Evolutionary conservation across 1,139 yeast genomes (phyloP), one percentile per base, ranked within the genome.

Genomic region (Hemisphaericaspora subhashii): DNA sequence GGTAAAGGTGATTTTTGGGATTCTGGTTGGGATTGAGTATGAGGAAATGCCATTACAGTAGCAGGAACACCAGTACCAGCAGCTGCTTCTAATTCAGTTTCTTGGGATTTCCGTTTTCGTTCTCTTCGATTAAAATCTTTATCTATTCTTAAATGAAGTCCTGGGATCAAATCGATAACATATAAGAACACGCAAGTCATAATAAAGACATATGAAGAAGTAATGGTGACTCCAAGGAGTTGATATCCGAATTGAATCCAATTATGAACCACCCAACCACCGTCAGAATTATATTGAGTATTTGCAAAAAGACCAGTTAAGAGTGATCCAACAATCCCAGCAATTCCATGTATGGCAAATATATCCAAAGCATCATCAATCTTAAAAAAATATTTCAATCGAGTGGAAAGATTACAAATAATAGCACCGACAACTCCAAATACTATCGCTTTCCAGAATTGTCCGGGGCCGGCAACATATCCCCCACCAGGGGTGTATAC

Each of bases 201-300:
- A 2, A 65, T 51, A 41, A 67, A 64, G 0, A 67, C 70, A 47
- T 75, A 75, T 0, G 54, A 56, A 2, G 72, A 57, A 1, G 72
- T 68, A 5, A 73, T 68, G 4, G 67, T 61, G 17, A 68, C 55
- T 11, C 79, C 77, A 25, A 72, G 52, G 8, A 74, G 36, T 49
- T 78, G 83, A 44, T 70, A 68, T n/a, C 72, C 69, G 10, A 76
- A 53, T 49, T 75, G 81, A 2, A 59, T 54, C 65, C 76, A 72
- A 48, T 73, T 61, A 11, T 73, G 71, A n/a, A 55, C 54, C 0
- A 74, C 62, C 74, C 79, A 72, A 3, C 81, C 82, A 2, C 79
- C 79, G 12, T 55, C 25, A 1, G 74, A 54, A 1, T 50, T 60
- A 44, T 64, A 68, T 12, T 48, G 46, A 5, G 50, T 37, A 34